phyloP scores from a whole-genome alignment of 106 monocot genomes.

The Acorus calamus region DNA sequence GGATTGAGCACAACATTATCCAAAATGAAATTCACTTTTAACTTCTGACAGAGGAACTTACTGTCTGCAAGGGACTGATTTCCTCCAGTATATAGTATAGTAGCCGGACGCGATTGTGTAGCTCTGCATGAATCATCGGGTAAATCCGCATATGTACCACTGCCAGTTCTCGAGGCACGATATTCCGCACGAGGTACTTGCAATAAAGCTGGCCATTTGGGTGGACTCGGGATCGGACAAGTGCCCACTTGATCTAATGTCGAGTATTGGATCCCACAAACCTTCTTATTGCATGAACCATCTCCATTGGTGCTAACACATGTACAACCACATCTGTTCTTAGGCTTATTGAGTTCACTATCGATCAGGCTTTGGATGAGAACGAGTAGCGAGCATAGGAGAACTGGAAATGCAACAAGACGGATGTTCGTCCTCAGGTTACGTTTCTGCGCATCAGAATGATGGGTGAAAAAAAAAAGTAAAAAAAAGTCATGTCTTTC shows the following conservation, averaged over 20 bases:
- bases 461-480: not conserved
- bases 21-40: no score
- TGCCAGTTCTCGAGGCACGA: slow-evolving; percentile 8
- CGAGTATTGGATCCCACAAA: slow-evolving; percentile 49
- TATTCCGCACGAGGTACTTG: slow-evolving; percentile 37
- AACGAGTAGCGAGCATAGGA: slow-evolving; percentile 34
- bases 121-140: slow-evolving; percentile 33
- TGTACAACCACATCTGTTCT: slow-evolving; percentile 38
- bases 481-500: no score
- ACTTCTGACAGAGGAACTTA: slow-evolving; percentile 5
- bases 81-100: slow-evolving; percentile 36
- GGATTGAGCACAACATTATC: no score
- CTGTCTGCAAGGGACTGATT: slow-evolving; percentile 34
- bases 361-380: slow-evolving; percentile 29
- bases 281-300: slow-evolving; percentile 15
- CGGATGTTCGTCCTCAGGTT: slow-evolving; percentile 36
- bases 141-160: slow-evolving; percentile 4
- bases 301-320: slow-evolving; percentile 12
- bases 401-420: slow-evolving; percentile 27
- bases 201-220: slow-evolving; percentile 39
- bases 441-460: slow-evolving; percentile 21
- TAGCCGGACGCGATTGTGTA: slow-evolving; percentile 30
- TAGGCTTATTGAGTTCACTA: slow-evolving; percentile 35
- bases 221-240: slow-evolving; percentile 35
- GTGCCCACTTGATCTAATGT: slow-evolving; percentile 24